Percentiles rank a stretch among this genome's conserved stretches.
Conservation (phyloP, 176 grass and related monocot species). For the Pontederia paniculata region DNA sequence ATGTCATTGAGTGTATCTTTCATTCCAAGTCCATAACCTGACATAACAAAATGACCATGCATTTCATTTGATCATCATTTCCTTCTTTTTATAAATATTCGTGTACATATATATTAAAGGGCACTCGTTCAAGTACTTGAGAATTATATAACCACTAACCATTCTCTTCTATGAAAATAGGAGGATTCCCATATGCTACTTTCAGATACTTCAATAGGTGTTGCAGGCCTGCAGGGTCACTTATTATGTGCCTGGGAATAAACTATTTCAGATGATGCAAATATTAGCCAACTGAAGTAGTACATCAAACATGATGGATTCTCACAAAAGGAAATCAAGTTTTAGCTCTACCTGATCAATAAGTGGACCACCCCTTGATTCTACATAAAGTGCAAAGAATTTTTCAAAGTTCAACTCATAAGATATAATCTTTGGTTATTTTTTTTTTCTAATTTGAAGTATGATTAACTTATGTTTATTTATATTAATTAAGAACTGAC, state of each 20-base stretch:
- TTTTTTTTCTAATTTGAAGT: neutral
- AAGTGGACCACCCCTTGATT: neutral
- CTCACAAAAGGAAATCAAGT: neutral
- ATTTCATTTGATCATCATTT: no score
- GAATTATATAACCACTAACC: constrained; percentile 21
- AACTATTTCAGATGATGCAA: constrained; percentile 20
- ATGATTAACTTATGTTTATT: no score
- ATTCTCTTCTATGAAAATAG: constrained; percentile 74
- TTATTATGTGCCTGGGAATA: constrained; percentile 16
- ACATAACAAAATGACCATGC: neutral
- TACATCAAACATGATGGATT: neutral
- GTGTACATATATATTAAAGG: no score
- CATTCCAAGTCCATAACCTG: constrained; percentile 22
- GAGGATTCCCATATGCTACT: constrained; percentile 39
- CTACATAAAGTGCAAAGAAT: neutral
- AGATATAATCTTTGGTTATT: neutral
- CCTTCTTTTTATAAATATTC: no score
- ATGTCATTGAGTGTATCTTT: constrained; percentile 24
- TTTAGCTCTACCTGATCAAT: neutral
- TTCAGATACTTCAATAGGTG: constrained; percentile 42
- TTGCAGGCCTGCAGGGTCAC: constrained; percentile 50
- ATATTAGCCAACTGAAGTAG: neutral
- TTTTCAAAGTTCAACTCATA: no score
- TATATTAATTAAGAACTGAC: neutral
- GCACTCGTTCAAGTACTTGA: neutral